A percentile compares a stretch with the other conserved stretches of the same genome.
phyloP scores from a whole-genome alignment of 805 yeast species.

The Candida broadrunensis region DNA sequence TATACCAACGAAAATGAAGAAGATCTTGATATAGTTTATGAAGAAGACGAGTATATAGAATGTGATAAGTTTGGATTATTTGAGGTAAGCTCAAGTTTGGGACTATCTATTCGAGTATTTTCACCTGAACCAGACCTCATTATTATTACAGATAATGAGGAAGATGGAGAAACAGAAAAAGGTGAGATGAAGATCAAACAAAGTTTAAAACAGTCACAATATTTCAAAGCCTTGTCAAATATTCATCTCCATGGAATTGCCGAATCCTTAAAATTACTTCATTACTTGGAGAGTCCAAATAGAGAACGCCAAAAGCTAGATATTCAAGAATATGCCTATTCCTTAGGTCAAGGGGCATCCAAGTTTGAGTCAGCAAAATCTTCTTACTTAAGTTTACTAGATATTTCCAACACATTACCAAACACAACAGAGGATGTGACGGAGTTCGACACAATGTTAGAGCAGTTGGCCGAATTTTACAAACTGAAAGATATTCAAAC shows the following conservation, averaged over 20 bases:
- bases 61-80: slow-evolving; percentile 11
- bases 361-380: background rate
- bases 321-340: slow-evolving; percentile 27
- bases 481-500: slow-evolving; percentile 17
- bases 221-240: slow-evolving; percentile 1
- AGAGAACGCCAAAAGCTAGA: background rate
- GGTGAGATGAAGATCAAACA: background rate
- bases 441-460: slow-evolving; percentile 39
- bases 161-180: background rate
- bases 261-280: background rate
- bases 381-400: slow-evolving; percentile 8
- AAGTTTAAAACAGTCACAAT: background rate
- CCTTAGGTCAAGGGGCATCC: slow-evolving; percentile 19
- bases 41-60: slow-evolving; percentile 3
- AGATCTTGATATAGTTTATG: slow-evolving; percentile 6
- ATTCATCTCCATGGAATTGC: background rate
- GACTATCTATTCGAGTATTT: slow-evolving; percentile 9
- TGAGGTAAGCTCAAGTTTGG: slow-evolving; percentile 14
- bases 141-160: background rate
- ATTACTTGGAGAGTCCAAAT: background rate
- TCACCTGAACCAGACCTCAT: slow-evolving; percentile 1
- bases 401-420: slow-evolving; percentile 20
- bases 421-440: slow-evolving; percentile 18
- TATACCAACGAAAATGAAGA: background rate
- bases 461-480: slow-evolving; percentile 28